Conservation (phyloP, 1,284 basidiomycete species). For the Bjerkandera adusta region DNA sequence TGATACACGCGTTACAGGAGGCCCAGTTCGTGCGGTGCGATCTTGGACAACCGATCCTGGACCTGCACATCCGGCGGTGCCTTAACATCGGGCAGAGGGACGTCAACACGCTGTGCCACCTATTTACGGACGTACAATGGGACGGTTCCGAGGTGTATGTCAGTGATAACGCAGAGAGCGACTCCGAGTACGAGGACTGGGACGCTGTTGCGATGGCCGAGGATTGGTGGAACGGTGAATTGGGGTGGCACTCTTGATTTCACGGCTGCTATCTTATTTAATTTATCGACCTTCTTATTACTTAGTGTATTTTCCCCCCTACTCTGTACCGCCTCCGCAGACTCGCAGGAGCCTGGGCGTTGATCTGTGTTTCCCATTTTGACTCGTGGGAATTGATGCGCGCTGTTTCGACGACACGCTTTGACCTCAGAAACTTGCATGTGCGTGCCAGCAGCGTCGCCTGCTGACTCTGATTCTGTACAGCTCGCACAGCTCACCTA, state of each 20-base stretch:
- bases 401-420: too few relatives aligned
- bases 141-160: conserved; percentile 12
- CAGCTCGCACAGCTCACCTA: too few relatives aligned
- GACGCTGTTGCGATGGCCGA: background rate
- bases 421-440: too few relatives aligned
- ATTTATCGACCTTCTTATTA: too few relatives aligned
- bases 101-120: conserved; percentile 7
- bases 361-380: too few relatives aligned
- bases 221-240: conserved; percentile 7
- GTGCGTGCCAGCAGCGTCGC: too few relatives aligned
- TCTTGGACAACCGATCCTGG: background rate
- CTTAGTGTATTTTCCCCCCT: too few relatives aligned
- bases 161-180: background rate
- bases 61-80: conserved; percentile 10
- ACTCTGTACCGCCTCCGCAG: too few relatives aligned
- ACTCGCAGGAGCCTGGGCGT: too few relatives aligned
- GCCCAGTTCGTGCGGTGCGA: conserved; percentile 13
- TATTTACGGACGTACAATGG: conserved; percentile 15
- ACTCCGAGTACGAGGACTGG: conserved; percentile 1
- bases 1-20: conserved; percentile 13
- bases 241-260: conserved; percentile 8
- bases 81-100: conserved; percentile 8
- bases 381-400: too few relatives aligned
- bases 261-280: too few relatives aligned
- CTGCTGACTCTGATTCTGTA: too few relatives aligned